Evolutionary conservation across 108 stramenopile genomes (phyloP).

Genomic region (Skeletonema menzelii): DNA sequence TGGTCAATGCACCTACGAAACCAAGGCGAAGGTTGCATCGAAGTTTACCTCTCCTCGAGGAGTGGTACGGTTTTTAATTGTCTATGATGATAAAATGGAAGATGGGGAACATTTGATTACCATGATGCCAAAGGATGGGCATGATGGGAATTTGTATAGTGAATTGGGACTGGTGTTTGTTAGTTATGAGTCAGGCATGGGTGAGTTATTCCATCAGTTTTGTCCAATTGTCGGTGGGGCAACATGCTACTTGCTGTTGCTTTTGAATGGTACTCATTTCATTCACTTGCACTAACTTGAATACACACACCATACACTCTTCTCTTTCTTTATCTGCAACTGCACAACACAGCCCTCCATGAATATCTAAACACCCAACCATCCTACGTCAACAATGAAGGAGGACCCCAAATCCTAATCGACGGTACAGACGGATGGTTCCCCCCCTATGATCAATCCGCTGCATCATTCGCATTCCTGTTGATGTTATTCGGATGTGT

Average conservation of each 20-base stretch:
- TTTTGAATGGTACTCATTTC: neutral
- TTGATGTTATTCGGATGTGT: constrained; percentile 46
- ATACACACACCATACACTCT: neutral
- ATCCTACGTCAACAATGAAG: neutral
- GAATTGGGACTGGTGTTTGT: constrained; percentile 45
- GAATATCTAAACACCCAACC: constrained; percentile 22
- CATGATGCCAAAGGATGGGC: constrained; percentile 31
- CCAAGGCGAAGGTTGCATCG: constrained; percentile 40
- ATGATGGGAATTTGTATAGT: constrained; percentile 14
- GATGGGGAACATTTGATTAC: constrained; percentile 24
- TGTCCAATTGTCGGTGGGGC: neutral
- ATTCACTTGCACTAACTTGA: neutral
- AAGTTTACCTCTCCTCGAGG: constrained; percentile 24
- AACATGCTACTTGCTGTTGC: neutral
- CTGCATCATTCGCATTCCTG: constrained; percentile 24
- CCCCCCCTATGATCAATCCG: constrained; percentile 7
- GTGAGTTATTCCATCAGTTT: constrained; percentile 27
- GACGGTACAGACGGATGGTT: constrained; percentile 30
- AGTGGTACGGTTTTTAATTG: constrained; percentile 37
- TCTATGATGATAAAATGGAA: constrained; percentile 28
- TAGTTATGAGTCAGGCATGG: constrained; percentile 28
- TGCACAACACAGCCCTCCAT: constrained; percentile 9
- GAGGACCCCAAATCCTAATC: constrained; percentile 39
- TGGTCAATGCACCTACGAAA: constrained; percentile 49
- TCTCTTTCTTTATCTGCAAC: neutral